Base-by-base conservation (phyloP, 352 stramenopile genomes). In the Pythium folliculosum region DNA sequence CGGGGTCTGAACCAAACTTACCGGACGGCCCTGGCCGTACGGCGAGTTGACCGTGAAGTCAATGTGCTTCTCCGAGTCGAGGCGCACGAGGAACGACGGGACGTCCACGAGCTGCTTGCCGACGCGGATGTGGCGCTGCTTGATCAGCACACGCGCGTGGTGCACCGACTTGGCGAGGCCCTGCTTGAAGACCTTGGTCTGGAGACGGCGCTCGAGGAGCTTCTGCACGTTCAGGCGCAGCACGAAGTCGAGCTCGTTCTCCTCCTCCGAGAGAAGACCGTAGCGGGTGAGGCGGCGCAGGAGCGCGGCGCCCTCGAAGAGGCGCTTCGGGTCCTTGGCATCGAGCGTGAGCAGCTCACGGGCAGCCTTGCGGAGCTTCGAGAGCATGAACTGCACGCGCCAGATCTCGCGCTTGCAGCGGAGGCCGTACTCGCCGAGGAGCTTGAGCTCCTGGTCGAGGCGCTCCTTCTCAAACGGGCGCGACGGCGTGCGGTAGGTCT, bases 371-470 rank as follows among this genome's bases (percentile, higher is more conserved):
- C 98, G 96, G 64, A 99, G 94, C 92, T 99, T 99, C 69, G 98
- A 98, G 61, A 99, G 87, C 62, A 97, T 94, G 74, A 98, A 99
- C 84, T 99, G 98, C 55, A 99, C 97, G 69, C 98, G 96, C 98
- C 98, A 99, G 82, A 99, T 99, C 82, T 99, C 97, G 73, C 97
- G 96, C 94, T 99, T 99, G 94, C 97, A 99, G 74, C 97, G 92
- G 25, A 99, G 94, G 57, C 98, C 98, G 80, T 99, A 99, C 88
- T 99, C 97, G 78, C 98, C 98, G 48, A 98, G 94, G 52, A 99
- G 89, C 90, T 99, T 99, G 58, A 99, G 90, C 86, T 99, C 98
- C 78, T 98, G 96, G 89, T 99, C 97, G 60, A 99, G 92, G 86
- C 97, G 96, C 79, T 99, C 98, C 93, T 99, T 99, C 84, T 99